Evolutionary conservation across 2,329 filamentous ascomycete species (phyloP).

Genomic region (Thermoascus crustaceus): DNA sequence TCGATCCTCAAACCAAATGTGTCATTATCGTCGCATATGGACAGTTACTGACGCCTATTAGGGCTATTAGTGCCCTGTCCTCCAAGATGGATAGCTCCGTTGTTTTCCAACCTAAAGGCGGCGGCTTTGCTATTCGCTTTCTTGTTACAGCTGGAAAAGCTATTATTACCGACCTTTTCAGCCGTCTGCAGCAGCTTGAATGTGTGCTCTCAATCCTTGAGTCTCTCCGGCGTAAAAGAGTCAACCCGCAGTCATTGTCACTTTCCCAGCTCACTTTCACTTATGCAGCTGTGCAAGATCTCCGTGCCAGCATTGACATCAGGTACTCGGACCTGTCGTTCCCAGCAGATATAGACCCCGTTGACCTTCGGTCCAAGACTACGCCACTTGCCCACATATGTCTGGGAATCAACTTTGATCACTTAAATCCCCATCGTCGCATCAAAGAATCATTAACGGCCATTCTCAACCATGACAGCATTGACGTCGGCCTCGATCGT

Average conservation of each 20-base stretch:
- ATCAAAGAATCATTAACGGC: constrained; percentile 32
- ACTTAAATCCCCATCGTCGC: constrained; percentile 31
- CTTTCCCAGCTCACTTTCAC: constrained; percentile 27
- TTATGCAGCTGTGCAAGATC: constrained; percentile 23
- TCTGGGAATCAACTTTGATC: constrained; percentile 27
- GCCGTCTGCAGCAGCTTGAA: constrained; percentile 31
- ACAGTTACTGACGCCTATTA: constrained; percentile 20
- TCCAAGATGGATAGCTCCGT: constrained; percentile 23
- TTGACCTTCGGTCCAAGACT: constrained; percentile 14
- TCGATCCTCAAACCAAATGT: constrained; percentile 24
- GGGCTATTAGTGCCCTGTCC: constrained; percentile 17
- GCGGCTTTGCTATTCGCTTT: constrained; percentile 32
- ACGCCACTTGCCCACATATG: constrained; percentile 20
- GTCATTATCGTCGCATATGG: constrained; percentile 31
- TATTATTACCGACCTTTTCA: constrained; percentile 27
- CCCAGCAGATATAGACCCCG: constrained; percentile 14
- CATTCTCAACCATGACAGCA: constrained; percentile 25
- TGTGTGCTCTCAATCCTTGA: constrained; percentile 29
- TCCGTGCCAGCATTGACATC: constrained; percentile 26
- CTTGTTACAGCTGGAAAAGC: constrained; percentile 27
- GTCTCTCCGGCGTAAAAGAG: constrained; percentile 24
- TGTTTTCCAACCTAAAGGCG: constrained; percentile 24
- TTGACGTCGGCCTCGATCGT: constrained; percentile 21
- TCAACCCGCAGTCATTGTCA: constrained; percentile 25
- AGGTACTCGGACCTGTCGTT: constrained; percentile 15